Evolutionary conservation across 2,329 filamentous ascomycete genomes (phyloP).

Genomic region (Ceratocystis cacaofunesta): DNA sequence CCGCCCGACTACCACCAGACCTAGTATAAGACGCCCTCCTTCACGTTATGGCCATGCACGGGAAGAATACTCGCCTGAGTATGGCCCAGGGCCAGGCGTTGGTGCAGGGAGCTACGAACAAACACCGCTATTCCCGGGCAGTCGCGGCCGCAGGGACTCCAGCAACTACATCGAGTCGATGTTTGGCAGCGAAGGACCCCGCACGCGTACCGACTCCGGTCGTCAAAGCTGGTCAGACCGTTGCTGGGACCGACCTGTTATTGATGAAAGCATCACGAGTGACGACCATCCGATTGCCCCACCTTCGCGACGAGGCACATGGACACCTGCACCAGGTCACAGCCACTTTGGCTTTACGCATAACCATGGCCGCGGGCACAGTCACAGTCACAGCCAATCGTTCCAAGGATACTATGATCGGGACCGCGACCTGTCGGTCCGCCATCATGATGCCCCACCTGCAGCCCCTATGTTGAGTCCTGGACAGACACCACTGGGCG

Average conservation of each 20-base stretch:
- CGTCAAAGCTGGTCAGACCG: slow-evolving; percentile 8
- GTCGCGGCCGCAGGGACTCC: slow-evolving; percentile 6
- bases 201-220: not conserved
- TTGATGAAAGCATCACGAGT: not conserved
- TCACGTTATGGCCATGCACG: slow-evolving; percentile 7
- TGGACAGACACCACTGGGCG: not conserved
- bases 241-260: slow-evolving; percentile 4
- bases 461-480: slow-evolving; percentile 8
- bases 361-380: not conserved
- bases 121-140: not conserved
- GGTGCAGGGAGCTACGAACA: slow-evolving; percentile 4
- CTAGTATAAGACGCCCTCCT: not conserved
- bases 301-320: slow-evolving; percentile 7
- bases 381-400: slow-evolving; percentile 5
- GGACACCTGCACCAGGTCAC: slow-evolving; percentile 9
- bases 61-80: slow-evolving; percentile 9
- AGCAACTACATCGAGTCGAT: not conserved
- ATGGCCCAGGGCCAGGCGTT: not conserved
- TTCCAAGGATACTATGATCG: slow-evolving; percentile 7
- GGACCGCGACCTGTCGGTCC: not conserved
- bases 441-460: not conserved
- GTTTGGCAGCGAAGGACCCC: not conserved
- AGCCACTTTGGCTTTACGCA: slow-evolving; percentile 5
- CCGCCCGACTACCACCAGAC: slow-evolving; percentile 10
- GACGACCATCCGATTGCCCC: not conserved